phyloP scores from a whole-genome alignment of 2,329 filamentous ascomycete species.

The Xylaria multiplex region DNA sequence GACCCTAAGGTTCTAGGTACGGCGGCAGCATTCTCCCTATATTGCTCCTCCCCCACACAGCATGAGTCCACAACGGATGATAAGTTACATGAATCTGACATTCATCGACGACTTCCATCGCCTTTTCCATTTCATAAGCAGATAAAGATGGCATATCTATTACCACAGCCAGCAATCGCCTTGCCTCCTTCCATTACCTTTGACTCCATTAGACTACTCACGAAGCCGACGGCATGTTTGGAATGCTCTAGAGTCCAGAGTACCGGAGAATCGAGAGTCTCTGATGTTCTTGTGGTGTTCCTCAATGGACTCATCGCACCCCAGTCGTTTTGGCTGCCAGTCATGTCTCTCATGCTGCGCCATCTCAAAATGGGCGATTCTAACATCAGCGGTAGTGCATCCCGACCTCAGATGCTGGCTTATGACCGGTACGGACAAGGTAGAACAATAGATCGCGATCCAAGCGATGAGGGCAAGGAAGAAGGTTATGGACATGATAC shows the following conservation, averaged over 20 bases:
- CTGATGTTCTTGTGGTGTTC: conserved; percentile 42
- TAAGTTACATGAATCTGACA: background rate
- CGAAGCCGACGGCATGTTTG: conserved; percentile 39
- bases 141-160: conserved; percentile 32
- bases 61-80: background rate
- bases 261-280: conserved; percentile 26
- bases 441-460: conserved; percentile 54
- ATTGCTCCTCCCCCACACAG: background rate
- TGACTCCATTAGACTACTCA: conserved; percentile 34
- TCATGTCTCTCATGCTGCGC: conserved; percentile 39
- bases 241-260: conserved; percentile 37
- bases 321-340: conserved; percentile 42
- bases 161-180: conserved; percentile 37
- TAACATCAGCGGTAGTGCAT: conserved; percentile 12
- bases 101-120: background rate
- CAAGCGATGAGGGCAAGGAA: conserved; percentile 55
- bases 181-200: conserved; percentile 38
- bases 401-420: conserved; percentile 55
- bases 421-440: conserved; percentile 71
- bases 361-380: conserved; percentile 24
- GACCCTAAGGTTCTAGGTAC: background rate
- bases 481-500: conserved; percentile 62
- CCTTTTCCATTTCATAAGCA: background rate
- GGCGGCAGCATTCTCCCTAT: no score
- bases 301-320: conserved; percentile 46